phyloP scores from a whole-genome alignment of 192 early-diverging fungal genomes.

The Coemansia sp. region DNA sequence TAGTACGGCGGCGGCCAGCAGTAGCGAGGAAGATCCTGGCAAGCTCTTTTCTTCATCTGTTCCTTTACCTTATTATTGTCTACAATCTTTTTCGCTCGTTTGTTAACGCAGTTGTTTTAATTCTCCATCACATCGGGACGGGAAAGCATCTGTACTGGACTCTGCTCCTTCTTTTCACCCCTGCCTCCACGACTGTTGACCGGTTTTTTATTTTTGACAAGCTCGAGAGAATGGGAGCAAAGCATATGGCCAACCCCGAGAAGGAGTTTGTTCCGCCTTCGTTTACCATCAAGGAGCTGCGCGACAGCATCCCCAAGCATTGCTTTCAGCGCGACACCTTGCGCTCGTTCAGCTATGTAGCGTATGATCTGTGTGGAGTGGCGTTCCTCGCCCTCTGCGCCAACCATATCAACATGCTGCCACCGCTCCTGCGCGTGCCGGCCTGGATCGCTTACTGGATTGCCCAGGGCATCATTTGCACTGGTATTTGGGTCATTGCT shows the following conservation, averaged over 20 bases:
- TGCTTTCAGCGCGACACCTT: conserved; percentile 89
- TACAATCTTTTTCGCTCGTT: neutral
- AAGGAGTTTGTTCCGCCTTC: conserved; percentile 59
- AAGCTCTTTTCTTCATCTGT: neutral
- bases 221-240: conserved; percentile 31
- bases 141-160: neutral
- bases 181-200: neutral
- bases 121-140: neutral
- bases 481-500: conserved; percentile 88
- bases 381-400: conserved; percentile 69
- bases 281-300: conserved; percentile 91
- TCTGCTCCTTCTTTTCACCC: neutral
- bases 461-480: conserved; percentile 79
- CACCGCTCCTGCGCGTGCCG: conserved; percentile 51
- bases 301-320: conserved; percentile 86
- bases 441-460: conserved; percentile 86
- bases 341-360: conserved; percentile 77
- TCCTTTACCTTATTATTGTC: neutral
- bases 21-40: neutral
- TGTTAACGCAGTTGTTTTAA: neutral
- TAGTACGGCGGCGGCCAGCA: no score
- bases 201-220: neutral
- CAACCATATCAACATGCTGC: conserved; percentile 65
- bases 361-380: conserved; percentile 74
- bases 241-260: conserved; percentile 47